Conservation (phyloP, 176 grass and related monocot genomes). For the Dactylis glomerata region DNA sequence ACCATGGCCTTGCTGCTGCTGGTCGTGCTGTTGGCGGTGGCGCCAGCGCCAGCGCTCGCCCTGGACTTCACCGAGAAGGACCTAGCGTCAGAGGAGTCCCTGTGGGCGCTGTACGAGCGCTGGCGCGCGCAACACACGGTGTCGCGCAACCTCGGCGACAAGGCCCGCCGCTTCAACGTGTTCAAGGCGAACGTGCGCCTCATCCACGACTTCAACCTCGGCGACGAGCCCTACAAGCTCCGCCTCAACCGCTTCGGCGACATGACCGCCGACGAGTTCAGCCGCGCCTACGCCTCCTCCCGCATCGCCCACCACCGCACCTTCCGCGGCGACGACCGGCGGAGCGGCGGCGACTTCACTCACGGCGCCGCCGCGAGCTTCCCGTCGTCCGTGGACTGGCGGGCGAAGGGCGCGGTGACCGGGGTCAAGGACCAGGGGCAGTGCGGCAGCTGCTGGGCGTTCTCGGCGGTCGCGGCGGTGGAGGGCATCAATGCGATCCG, state of each 20-base stretch:
- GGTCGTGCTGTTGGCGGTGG: constrained; percentile 22
- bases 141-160: constrained; percentile 56
- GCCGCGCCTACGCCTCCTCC: constrained; percentile 45
- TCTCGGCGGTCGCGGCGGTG: constrained; percentile 74
- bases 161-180: constrained; percentile 64
- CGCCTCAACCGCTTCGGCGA: constrained; percentile 76
- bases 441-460: constrained; percentile 91
- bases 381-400: constrained; percentile 58
- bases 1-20: constrained; percentile 8
- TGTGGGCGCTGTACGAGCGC: constrained; percentile 67
- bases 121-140: constrained; percentile 59
- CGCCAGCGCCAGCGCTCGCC: constrained; percentile 33
- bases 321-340: constrained; percentile 32
- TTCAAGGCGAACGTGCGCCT: constrained; percentile 69
- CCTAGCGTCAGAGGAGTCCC: constrained; percentile 52
- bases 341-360: neutral
- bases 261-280: constrained; percentile 80
- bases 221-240: constrained; percentile 77
- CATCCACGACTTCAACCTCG: constrained; percentile 67
- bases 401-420: constrained; percentile 66
- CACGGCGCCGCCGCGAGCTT: constrained; percentile 12
- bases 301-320: constrained; percentile 45
- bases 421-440: constrained; percentile 80
- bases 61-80: constrained; percentile 49
- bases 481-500: constrained; percentile 75